Base-by-base conservation (phyloP, 257 asterid genomes). In the Nicotiana benthamiana region DNA sequence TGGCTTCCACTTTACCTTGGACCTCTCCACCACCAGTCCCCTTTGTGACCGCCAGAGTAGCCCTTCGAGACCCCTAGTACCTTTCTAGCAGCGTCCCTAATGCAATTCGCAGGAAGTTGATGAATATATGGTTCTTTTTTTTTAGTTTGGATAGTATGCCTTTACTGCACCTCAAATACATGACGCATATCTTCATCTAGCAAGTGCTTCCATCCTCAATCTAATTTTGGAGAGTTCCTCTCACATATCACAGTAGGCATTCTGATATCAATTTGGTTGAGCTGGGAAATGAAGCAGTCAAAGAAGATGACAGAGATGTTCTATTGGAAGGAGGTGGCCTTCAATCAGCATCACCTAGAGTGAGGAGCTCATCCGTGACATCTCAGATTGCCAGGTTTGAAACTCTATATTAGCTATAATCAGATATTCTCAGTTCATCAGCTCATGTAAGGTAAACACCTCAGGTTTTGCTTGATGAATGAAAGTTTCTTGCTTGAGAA, bases 281-380 rank as follows among this genome's bases (percentile, higher is more conserved):
- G 88, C 74, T 94, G 89, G 85, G 85, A 75, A 83, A 83, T 17
- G 92, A 84, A 68, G 66, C 87, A 34, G 90, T 85, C 65, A 88
- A 91, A 86, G 97, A 91, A 81, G 97, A 93, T 80, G 97, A 94
- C 63, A 86, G 88, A 79, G 90, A 91, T 83, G 91, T 88, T 85
- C 89, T 93, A 70, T 86, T 94, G 86, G 98, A 93, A 85, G 91
- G 93, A 70, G 98, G 97, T 79, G 92, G 84, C 77, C 90, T 89
- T 77, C 97, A 89, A 82, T 84, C 90, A 12, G 88, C 90, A 77
- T 75, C 95, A 67, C 90, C 95, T 72, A 81, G 87, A 84, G 86
- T 75, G 70, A 86, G 86, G 64, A 89, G 80, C 87, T 85, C 97
- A 75, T 90, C 98, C 13, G 89, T 86, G 18, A 85, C 92, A 53